Percentiles rank a stretch among this genome's conserved stretches.
These are phyloP conservation scores for Mallotus japonicus DNA, from an alignment of 441 rosid genomes.

Conservation along the genomic window DNA sequence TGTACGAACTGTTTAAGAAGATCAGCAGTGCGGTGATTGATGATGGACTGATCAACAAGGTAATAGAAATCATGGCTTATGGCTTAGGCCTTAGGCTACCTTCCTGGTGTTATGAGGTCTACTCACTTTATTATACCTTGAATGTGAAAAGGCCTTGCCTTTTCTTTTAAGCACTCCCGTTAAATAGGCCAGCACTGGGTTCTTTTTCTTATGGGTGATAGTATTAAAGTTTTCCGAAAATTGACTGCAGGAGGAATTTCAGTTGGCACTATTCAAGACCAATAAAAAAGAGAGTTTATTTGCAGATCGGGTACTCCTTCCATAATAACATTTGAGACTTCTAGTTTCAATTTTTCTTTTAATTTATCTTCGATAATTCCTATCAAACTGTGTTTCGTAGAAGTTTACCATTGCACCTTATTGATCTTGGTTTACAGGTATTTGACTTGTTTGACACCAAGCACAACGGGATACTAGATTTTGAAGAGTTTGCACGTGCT, in stretches of 20 bases:
- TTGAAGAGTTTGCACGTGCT: slow-evolving; percentile 88
- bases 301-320: slow-evolving; percentile 68
- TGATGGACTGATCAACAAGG: slow-evolving; percentile 89
- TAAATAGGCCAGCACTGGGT: background rate
- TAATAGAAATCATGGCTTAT: slow-evolving; percentile 9
- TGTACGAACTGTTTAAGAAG: slow-evolving; percentile 82
- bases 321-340: background rate
- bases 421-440: slow-evolving; percentile 49
- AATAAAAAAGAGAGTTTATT: slow-evolving; percentile 88
- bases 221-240: background rate
- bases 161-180: background rate
- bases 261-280: slow-evolving; percentile 81
- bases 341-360: background rate
- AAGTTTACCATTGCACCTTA: background rate
- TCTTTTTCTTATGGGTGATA: background rate
- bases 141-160: background rate
- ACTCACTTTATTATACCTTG: background rate
- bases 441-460: slow-evolving; percentile 86
- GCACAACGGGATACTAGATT: slow-evolving; percentile 87
- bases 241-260: slow-evolving; percentile 75
- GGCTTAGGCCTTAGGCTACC: background rate
- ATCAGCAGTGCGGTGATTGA: slow-evolving; percentile 90
- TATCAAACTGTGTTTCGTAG: background rate
- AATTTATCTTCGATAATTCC: background rate
- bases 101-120: background rate